These are phyloP conservation scores for Sonneratia alba DNA, from an alignment of 345 rosid species.

Conservation along the genomic window DNA sequence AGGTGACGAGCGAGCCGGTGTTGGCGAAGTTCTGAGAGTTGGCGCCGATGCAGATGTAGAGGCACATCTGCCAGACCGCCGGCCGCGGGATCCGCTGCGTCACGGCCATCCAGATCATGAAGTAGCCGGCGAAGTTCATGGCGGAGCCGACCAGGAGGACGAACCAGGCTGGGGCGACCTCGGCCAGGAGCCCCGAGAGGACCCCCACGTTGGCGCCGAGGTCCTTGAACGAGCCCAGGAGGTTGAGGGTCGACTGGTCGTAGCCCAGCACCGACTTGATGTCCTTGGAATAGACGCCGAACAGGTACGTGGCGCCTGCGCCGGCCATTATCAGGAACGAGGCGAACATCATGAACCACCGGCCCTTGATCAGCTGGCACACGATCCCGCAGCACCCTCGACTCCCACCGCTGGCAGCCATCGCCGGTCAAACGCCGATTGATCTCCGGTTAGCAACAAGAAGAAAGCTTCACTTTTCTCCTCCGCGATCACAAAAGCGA, in stretches of 20 bases:
- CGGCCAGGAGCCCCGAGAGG: constrained; percentile 67
- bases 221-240: constrained; percentile 75
- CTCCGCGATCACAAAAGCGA: no score
- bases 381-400: constrained; percentile 4
- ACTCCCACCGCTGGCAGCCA: not conserved
- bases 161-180: constrained; percentile 84
- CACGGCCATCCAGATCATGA: constrained; percentile 78
- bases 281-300: constrained; percentile 70
- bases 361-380: constrained; percentile 20
- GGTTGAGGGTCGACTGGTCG: constrained; percentile 72
- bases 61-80: constrained; percentile 74
- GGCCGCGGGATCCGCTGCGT: constrained; percentile 57
- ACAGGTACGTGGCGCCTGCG: constrained; percentile 81
- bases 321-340: constrained; percentile 84
- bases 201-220: constrained; percentile 85
- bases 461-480: not conserved
- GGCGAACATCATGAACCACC: constrained; percentile 91
- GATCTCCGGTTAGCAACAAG: not conserved
- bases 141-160: constrained; percentile 68
- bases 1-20: constrained; percentile 80
- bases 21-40: constrained; percentile 84
- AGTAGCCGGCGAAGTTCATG: constrained; percentile 75
- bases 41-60: constrained; percentile 68
- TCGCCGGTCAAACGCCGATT: not conserved
- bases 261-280: constrained; percentile 69